phyloP scores from a whole-genome alignment of 768 basidiomycete species.

The Hypholoma sublateritium region DNA sequence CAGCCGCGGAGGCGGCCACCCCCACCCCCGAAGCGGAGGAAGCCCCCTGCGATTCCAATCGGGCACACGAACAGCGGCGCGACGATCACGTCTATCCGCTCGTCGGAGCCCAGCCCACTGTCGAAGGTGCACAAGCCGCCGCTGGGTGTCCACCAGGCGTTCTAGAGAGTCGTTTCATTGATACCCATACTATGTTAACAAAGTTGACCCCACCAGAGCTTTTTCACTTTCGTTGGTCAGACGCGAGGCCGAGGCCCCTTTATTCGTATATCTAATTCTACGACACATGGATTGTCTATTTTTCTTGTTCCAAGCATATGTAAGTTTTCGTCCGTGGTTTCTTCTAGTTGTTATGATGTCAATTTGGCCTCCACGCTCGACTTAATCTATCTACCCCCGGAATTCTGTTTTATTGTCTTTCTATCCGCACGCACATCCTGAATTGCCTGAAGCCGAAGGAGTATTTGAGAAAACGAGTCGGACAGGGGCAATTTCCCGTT shows the following conservation, averaged over 20 bases:
- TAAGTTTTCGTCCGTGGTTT: too few relatives aligned
- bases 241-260: background rate
- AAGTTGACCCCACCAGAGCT: too few relatives aligned
- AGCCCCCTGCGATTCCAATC: conserved; percentile 69
- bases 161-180: conserved; percentile 8
- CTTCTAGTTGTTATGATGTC: too few relatives aligned
- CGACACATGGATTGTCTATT: background rate
- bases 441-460: too few relatives aligned
- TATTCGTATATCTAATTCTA: background rate
- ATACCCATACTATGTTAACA: too few relatives aligned
- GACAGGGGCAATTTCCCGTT: too few relatives aligned
- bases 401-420: too few relatives aligned
- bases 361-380: too few relatives aligned
- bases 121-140: conserved; percentile 25
- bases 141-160: conserved; percentile 19
- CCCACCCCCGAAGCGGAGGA: conserved; percentile 69
- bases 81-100: conserved; percentile 60
- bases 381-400: too few relatives aligned
- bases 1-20: conserved; percentile 53
- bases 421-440: too few relatives aligned
- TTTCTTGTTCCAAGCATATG: background rate
- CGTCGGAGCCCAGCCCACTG: conserved; percentile 37
- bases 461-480: too few relatives aligned
- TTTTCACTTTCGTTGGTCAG: too few relatives aligned
- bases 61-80: conserved; percentile 48